Conservation (phyloP, 257 asterid genomes). For the Orobanche coerulescens region DNA sequence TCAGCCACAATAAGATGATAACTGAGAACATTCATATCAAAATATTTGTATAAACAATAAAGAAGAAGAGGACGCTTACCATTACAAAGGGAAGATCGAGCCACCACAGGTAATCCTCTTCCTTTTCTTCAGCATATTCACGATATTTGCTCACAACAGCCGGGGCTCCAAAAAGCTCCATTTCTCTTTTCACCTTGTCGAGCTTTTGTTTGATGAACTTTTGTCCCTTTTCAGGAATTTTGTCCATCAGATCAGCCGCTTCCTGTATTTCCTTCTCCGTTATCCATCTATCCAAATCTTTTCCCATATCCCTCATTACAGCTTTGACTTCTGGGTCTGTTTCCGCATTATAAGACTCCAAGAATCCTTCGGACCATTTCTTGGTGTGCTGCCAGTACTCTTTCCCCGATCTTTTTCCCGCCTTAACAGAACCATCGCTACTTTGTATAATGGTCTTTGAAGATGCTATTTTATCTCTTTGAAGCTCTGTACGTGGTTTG, state of each 20-base stretch:
- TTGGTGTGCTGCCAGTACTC: slow-evolving; percentile 96
- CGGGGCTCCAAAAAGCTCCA: slow-evolving; percentile 86
- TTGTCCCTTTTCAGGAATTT: slow-evolving; percentile 65
- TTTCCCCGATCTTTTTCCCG: slow-evolving; percentile 70
- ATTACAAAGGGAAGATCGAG: slow-evolving; percentile 73
- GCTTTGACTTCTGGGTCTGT: slow-evolving; percentile 77
- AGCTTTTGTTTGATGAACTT: slow-evolving; percentile 57
- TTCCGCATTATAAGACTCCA: slow-evolving; percentile 75
- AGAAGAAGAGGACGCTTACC: slow-evolving; percentile 35
- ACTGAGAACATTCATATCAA: not conserved
- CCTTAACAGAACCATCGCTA: slow-evolving; percentile 78
- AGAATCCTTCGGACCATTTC: slow-evolving; percentile 86
- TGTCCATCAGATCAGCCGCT: slow-evolving; percentile 69
- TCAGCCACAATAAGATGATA: not conserved
- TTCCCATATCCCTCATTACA: slow-evolving; percentile 72
- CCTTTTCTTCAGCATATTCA: slow-evolving; percentile 78
- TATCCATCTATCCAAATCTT: slow-evolving; percentile 93
- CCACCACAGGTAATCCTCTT: slow-evolving; percentile 96
- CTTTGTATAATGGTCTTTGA: slow-evolving; percentile 71
- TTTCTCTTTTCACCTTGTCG: slow-evolving; percentile 77
- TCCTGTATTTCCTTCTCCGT: slow-evolving; percentile 89
- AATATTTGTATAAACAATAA: not conserved
- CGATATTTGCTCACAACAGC: slow-evolving; percentile 94
- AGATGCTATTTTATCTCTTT: slow-evolving; percentile 30
- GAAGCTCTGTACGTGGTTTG: slow-evolving; percentile 17